These are phyloP conservation scores for Dittrichia graveolens DNA, from an alignment of 129 eudicot species.

Conservation along the genomic window DNA sequence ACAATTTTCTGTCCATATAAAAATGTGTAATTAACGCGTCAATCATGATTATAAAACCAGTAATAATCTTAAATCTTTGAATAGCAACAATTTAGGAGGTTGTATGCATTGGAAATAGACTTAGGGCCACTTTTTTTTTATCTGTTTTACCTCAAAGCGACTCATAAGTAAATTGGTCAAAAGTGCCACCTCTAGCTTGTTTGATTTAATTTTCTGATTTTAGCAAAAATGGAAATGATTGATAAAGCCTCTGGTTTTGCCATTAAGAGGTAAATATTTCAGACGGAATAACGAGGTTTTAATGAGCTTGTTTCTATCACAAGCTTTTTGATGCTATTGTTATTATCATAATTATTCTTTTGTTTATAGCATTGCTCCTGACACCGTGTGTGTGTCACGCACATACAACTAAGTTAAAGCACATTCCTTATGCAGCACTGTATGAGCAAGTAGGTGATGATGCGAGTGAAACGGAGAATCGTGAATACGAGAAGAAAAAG, in stretches of 20 bases:
- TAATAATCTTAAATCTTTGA: not conserved
- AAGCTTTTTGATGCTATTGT: not conserved
- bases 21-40: not conserved
- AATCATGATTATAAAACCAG: not conserved
- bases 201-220: not conserved
- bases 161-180: not conserved
- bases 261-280: not conserved
- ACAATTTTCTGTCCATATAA: not conserved
- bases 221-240: slow-evolving; percentile 3
- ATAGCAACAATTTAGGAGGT: not conserved
- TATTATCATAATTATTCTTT: not conserved
- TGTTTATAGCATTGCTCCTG: too few species aligned
- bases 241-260: not conserved
- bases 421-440: slow-evolving; percentile 56
- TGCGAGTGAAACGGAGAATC: slow-evolving; percentile 68
- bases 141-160: not conserved
- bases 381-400: too few species aligned
- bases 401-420: too few species aligned
- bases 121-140: too few species aligned
- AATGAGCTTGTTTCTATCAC: too few species aligned
- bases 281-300: slow-evolving; percentile 3
- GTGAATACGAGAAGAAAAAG: slow-evolving; percentile 73
- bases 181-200: not conserved
- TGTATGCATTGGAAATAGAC: not conserved
- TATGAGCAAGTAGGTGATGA: slow-evolving; percentile 87